Evolutionary conservation across 2,329 filamentous ascomycete genomes (phyloP), one percentile per base, ranked within the genome.

Genomic region (Sporothrix humicola): DNA sequence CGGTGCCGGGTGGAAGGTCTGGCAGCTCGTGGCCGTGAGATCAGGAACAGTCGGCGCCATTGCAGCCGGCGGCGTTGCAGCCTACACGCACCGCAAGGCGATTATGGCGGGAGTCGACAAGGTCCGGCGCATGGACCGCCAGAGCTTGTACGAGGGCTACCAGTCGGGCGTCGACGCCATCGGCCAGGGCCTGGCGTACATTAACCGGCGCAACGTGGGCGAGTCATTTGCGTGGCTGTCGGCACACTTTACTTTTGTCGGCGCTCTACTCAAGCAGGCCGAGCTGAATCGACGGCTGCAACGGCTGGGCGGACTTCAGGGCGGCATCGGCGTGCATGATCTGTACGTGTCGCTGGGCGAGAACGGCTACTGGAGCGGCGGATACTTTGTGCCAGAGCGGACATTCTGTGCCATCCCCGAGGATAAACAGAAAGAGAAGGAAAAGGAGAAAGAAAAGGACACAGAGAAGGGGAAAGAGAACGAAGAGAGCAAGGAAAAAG

Each of bases 181-280:
- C 31, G 86, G 85, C 13, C 86, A 88, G 74, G 87, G 86, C 1
- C 82, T 88, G 9, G 86, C 86, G 12, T 89, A 89, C 76, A 83
- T 89, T 79, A 89, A 88, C 78, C 83, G 86, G 7, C 87, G 87
- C 15, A 88, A 86, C 58, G 87, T 89, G 1, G 90, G 90, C 2
- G 87, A 90, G 72, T 93, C 93, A 0, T 92, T 93, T 77, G 88
- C 87, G 20, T 97, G 93, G 90, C 89, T 95, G 3, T 90, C 91
- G 0, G 92, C 92, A 17, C 94, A 97, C 81, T 88, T 97, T 70
- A 93, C 93, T 50, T 97, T 97, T 78, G 92, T 97, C 1, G 93
- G 93, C 0, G 91, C 92, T 63, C 85, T 97, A 1, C 87, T 94
- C 76, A 91, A 92, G 71, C 89, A 90, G 17, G 89, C 91, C 48